Conservation (phyloP, 345 rosid species). For the Laguncularia racemosa region DNA sequence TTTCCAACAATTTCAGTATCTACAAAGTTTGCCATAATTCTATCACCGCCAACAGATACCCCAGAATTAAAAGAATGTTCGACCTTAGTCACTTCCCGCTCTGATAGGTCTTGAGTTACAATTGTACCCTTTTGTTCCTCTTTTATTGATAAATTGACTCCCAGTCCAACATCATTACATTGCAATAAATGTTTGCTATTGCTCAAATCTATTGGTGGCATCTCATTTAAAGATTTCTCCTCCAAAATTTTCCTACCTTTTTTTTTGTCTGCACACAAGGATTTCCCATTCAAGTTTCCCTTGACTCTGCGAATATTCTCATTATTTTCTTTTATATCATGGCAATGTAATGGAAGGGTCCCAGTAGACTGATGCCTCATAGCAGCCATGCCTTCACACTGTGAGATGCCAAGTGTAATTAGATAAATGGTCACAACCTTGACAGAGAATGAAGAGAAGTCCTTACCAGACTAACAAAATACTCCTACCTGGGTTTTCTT, state of each 20-base stretch:
- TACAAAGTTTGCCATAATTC: conserved; percentile 50
- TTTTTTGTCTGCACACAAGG: not conserved
- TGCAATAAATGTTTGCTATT: conserved; percentile 11
- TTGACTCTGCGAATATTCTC: conserved; percentile 17
- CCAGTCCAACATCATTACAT: not conserved
- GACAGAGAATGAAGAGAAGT: conserved; percentile 4
- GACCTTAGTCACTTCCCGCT: conserved; percentile 16
- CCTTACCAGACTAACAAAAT: conserved; percentile 7
- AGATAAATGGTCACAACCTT: conserved; percentile 4
- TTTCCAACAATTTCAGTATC: conserved; percentile 69
- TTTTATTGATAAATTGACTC: not conserved
- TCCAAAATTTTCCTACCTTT: conserved; percentile 4
- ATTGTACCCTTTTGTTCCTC: conserved; percentile 4
- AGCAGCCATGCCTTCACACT: conserved; percentile 3
- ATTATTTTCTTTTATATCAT: conserved; percentile 15
- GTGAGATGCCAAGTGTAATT: not conserved
- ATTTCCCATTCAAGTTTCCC: conserved; percentile 2
- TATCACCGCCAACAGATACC: conserved; percentile 28
- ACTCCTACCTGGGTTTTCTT: conserved; percentile 53
- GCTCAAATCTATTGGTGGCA: conserved; percentile 12
- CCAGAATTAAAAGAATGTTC: conserved; percentile 19
- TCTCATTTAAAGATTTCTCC: conserved; percentile 12
- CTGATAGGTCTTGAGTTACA: conserved; percentile 9
- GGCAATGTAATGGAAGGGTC: conserved; percentile 10
- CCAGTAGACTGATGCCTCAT: conserved; percentile 19